Percentiles rank a stretch among this genome's conserved stretches.
Evolutionary conservation across 192 early-diverging fungal species (phyloP).

Genomic region (Chytriomyces sp.): DNA sequence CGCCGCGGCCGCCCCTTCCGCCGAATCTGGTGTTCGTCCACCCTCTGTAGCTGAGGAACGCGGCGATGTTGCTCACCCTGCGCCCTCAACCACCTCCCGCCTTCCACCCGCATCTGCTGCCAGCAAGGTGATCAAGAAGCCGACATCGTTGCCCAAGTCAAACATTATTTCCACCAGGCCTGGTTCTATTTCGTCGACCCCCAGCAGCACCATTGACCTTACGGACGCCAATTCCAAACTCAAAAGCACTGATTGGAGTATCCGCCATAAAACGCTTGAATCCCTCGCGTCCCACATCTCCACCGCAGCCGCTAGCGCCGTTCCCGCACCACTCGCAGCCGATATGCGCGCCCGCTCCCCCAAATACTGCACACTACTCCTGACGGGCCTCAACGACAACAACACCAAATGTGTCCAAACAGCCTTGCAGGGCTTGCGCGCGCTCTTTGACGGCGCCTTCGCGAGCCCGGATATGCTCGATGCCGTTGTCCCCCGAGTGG

Average conservation of each 20-base stretch:
- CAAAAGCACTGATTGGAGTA: conserved; percentile 30
- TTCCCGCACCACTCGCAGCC: not conserved
- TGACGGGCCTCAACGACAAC: conserved; percentile 24
- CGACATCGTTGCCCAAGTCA: no score
- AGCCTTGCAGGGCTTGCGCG: conserved; percentile 3
- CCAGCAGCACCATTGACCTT: not conserved
- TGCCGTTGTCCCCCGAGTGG: conserved; percentile 24
- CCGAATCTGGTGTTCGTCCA: not conserved
- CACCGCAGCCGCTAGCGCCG: not conserved
- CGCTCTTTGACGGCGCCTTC: conserved; percentile 2
- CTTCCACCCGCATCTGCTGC: not conserved
- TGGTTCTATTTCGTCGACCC: no score
- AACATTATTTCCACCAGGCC: no score
- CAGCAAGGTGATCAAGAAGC: not conserved
- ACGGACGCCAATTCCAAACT: not conserved
- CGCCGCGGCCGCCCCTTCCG: conserved; percentile 1
- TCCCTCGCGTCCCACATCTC: not conserved
- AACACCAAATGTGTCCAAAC: conserved; percentile 19
- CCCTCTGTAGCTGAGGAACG: not conserved
- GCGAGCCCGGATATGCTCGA: conserved; percentile 15
- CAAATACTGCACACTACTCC: conserved; percentile 13
- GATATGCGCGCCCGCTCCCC: conserved; percentile 10
- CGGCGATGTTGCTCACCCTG: no score
- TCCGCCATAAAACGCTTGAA: conserved; percentile 23
- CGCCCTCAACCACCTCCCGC: no score